phyloP scores from a whole-genome alignment of 2,329 filamentous ascomycete species.

The Grosmannia serpens region DNA sequence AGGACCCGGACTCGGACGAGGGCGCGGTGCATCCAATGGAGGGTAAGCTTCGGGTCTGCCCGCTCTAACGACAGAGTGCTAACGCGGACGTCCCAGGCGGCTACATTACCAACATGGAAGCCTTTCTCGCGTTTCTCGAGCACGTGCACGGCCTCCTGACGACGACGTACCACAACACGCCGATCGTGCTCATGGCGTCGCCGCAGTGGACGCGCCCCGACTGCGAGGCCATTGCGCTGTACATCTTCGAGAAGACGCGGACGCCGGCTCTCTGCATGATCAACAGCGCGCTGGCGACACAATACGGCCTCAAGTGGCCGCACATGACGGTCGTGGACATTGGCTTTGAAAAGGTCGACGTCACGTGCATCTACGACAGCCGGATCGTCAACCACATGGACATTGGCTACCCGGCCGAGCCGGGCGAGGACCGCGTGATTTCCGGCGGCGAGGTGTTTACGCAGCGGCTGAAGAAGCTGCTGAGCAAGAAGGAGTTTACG shows the following conservation, averaged over 20 bases:
- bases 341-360: constrained; percentile 82
- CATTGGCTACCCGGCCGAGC: constrained; percentile 45
- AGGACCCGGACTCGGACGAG: constrained; percentile 78
- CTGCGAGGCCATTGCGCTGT: constrained; percentile 78
- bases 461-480: constrained; percentile 53
- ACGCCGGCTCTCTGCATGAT: constrained; percentile 85
- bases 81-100: constrained; percentile 39
- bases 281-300: constrained; percentile 76
- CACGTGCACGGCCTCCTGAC: constrained; percentile 85
- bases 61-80: neutral
- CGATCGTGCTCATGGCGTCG: constrained; percentile 80
- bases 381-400: constrained; percentile 56
- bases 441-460: constrained; percentile 89
- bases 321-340: constrained; percentile 85
- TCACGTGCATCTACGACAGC: constrained; percentile 82
- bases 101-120: constrained; percentile 78
- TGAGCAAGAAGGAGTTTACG: constrained; percentile 48
- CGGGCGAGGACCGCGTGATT: constrained; percentile 25
- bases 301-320: constrained; percentile 66
- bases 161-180: constrained; percentile 90
- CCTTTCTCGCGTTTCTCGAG: constrained; percentile 85
- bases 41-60: neutral
- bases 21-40: constrained; percentile 78
- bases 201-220: constrained; percentile 85
- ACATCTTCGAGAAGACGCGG: constrained; percentile 95